Conservation (phyloP, 306 rosid genomes). For the Quercus berberidifolia region DNA sequence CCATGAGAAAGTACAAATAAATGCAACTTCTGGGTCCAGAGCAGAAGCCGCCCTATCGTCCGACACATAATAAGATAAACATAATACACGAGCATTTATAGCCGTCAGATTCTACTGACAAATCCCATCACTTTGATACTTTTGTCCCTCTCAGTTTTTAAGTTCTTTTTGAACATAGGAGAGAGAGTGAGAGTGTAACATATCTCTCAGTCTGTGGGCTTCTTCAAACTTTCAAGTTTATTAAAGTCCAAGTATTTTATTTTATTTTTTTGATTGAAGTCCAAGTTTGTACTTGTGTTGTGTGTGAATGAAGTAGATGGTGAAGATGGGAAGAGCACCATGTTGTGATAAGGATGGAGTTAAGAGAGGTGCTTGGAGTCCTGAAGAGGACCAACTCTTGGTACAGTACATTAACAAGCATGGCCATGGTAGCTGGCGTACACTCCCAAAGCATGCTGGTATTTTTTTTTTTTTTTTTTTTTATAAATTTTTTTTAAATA, state of each 20-base stretch:
- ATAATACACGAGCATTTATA: slow-evolving; percentile 24
- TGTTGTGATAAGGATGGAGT: slow-evolving; percentile 56
- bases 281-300: too few relatives aligned
- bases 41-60: slow-evolving; percentile 25
- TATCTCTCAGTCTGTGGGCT: neutral
- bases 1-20: neutral
- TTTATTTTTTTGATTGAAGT: too few relatives aligned
- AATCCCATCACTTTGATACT: slow-evolving; percentile 6
- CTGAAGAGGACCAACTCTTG: slow-evolving; percentile 49
- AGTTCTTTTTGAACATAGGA: neutral
- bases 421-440: slow-evolving; percentile 57
- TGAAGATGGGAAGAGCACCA: slow-evolving; percentile 41
- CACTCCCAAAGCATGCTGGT: slow-evolving; percentile 59
- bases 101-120: slow-evolving; percentile 1
- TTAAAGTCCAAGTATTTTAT: neutral
- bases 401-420: slow-evolving; percentile 40
- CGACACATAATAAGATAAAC: neutral
- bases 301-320: slow-evolving; percentile 11
- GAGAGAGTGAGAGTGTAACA: neutral
- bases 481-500: neutral
- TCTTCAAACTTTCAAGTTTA: neutral
- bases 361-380: slow-evolving; percentile 50
- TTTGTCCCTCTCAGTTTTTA: neutral
- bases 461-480: neutral
- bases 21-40: slow-evolving; percentile 11